These are phyloP conservation scores for Camillea tinctor DNA, from an alignment of 2,329 filamentous ascomycete species.

Conservation along the genomic window DNA sequence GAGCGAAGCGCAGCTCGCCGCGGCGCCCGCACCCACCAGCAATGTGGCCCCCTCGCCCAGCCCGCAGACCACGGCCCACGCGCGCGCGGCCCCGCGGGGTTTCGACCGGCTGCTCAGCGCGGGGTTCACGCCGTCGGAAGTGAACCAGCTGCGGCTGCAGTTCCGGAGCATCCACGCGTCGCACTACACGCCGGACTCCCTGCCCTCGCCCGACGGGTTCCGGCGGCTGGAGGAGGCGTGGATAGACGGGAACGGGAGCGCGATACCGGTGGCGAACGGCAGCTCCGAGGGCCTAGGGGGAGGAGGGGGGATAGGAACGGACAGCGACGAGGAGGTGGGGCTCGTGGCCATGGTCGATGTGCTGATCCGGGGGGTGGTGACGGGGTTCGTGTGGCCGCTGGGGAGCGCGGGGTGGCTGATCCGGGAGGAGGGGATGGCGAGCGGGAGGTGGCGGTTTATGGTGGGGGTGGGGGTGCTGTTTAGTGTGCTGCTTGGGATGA, in stretches of 20 bases:
- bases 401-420: slow-evolving; percentile 83
- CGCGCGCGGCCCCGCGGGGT: slow-evolving; percentile 61
- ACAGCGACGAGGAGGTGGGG: slow-evolving; percentile 48
- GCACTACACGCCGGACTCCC: slow-evolving; percentile 81
- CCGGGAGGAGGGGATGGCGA: slow-evolving; percentile 85
- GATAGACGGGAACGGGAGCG: slow-evolving; percentile 68
- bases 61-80: too few relatives aligned
- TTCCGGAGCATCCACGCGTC: slow-evolving; percentile 83
- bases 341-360: slow-evolving; percentile 69
- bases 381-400: slow-evolving; percentile 93
- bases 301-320: slow-evolving; percentile 34
- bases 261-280: slow-evolving; percentile 27
- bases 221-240: slow-evolving; percentile 82
- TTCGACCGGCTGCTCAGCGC: slow-evolving; percentile 83
- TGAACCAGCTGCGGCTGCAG: slow-evolving; percentile 81
- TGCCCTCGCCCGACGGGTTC: slow-evolving; percentile 76
- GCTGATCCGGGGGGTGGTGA: slow-evolving; percentile 81
- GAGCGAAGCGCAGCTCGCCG: slow-evolving; percentile 61
- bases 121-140: slow-evolving; percentile 80
- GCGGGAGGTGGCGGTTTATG: slow-evolving; percentile 78
- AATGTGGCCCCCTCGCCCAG: slow-evolving; percentile 6
- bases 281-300: slow-evolving; percentile 29
- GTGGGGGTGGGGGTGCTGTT: slow-evolving; percentile 82
- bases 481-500: slow-evolving; percentile 36
- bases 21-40: slow-evolving; percentile 28